Base-by-base conservation (phyloP, 352 stramenopile genomes). In the Thraustotheca clavata region DNA sequence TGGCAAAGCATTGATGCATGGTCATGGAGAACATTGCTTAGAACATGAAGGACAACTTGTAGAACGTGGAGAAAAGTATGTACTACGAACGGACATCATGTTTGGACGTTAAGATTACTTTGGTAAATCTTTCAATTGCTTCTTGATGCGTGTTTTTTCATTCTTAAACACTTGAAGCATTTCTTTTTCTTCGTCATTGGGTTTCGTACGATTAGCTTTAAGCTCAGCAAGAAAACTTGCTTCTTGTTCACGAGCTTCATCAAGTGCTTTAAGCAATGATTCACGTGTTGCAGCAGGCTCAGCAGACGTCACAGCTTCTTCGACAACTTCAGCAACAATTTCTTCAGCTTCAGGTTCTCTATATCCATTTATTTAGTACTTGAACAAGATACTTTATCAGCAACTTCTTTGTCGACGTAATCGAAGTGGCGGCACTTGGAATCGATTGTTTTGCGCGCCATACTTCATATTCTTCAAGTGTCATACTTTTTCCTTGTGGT, bases 121-220 rank as follows among this genome's bases (percentile, higher is more conserved):
- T 12, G 55, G 26, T 14, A 65, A 33, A 9, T 40, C 57, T 69
- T 89, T 88, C 61, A 94, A 79, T 69, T 94, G 76, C 68, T 90
- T 87, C 67, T 94, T 90, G 66, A 92, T 66, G 69, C 83, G 75
- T 22, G 81, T 73, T 62, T 94, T 94, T 63, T 94, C 85, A 61
- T 90, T 79, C 63, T 91, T 91, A 71, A 87, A 92, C 33, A 81
- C 83, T 76, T 91, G 76, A 36, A 90, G 81, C 83, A 91, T 86
- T 70, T 91, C 76, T 54, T 79, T 74, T 63, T 94, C 83, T 72
- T 94, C 85, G 20, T 80, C 75, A 7, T 72, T 78, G 33, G 79
- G 34, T 0, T 74, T 69, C 16, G 73, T 66, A 39, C 68, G 61
- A 34, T 68, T 73, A 60, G 81, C 80, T 67, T 91, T 91, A 22